These are phyloP conservation scores for Myxozyma monticola DNA, from an alignment of 805 yeast species.

Conservation along the genomic window DNA sequence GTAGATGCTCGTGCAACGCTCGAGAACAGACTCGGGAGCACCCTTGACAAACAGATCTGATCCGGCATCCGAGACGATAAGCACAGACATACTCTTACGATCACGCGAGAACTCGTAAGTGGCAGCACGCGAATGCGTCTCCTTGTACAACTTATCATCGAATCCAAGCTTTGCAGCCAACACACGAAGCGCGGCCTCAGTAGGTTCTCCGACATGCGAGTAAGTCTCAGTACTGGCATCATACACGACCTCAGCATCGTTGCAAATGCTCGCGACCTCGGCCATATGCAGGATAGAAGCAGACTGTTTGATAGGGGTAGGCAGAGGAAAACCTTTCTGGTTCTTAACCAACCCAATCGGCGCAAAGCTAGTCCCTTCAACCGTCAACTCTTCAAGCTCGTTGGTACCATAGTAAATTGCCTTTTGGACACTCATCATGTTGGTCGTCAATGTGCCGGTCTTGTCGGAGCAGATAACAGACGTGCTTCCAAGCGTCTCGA, in stretches of 20 bases:
- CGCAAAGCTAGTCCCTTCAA: constrained; percentile 40
- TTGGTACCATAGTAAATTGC: constrained; percentile 38
- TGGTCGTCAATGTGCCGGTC: constrained; percentile 50
- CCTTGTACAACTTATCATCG: constrained; percentile 27
- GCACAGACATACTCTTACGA: constrained; percentile 56
- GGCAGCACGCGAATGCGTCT: constrained; percentile 32
- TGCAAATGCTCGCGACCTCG: constrained; percentile 46
- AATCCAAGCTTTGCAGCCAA: constrained; percentile 43
- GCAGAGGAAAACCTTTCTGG: constrained; percentile 34
- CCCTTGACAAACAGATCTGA: constrained; percentile 49
- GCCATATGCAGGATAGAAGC: constrained; percentile 39
- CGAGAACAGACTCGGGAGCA: constrained; percentile 54
- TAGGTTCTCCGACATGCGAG: constrained; percentile 52
- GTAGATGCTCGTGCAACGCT: constrained; percentile 44
- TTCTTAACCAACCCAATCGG: constrained; percentile 31
- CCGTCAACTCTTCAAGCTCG: constrained; percentile 40
- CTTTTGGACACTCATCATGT: constrained; percentile 39
- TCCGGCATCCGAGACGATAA: constrained; percentile 38
- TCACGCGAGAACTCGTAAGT: constrained; percentile 52
- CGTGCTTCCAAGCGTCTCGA: constrained; percentile 61
- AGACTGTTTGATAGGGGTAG: constrained; percentile 14
- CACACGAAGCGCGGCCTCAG: constrained; percentile 53
- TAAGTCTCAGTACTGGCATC: constrained; percentile 39
- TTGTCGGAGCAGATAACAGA: constrained; percentile 56
- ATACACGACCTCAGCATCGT: constrained; percentile 38